Base-by-base conservation (phyloP, 2,329 filamentous ascomycete genomes). In the Cladosporium sp. region DNA sequence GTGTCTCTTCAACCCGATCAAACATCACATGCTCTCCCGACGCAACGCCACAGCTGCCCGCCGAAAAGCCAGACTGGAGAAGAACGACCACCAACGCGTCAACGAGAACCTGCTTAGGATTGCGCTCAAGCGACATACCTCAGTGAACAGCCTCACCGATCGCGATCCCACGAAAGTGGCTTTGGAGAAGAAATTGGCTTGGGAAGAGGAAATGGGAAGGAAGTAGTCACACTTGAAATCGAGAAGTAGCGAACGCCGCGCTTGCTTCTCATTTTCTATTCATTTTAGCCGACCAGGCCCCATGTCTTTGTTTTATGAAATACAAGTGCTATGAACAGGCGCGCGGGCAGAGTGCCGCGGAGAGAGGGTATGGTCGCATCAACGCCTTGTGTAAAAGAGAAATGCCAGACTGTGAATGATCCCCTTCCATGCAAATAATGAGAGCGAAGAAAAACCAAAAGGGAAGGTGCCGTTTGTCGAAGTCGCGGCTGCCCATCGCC, bases 121-220 rank as follows among this genome's bases (percentile, higher is more conserved):
- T 28, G 69, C 68, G 11, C 60, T 70, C 29, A 62, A 66, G 35
- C 29, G 49, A 14, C 44, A 37, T 8, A 67, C 58, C 16, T 69
- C 67, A 21, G 56, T 68, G 21, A 69, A 72, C 49, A 68, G 64
- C 37, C 67, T 71, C 44, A 72, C 70, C 31, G 65, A 69, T 28
- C 63, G 58, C 21, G 68, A 72, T 67, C 70, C 70, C 29, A 67
- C 66, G 44, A 66, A 60, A 35, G 65, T 65, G 28, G 64, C 65
- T 14, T 52, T 50, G 46, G 58, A 28, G 35, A 62, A 31, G 57
- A 65, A 65, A 23, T 44, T 26, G 31, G 35, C 44, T n/a, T 21
- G 26, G 29, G 61, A n/a, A 44, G 56, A 62, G 53, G 60, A 40
- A 28, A 14, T 58, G 18, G 52, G 12, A n/a, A 35, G 23, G 18